Percentiles rank a stretch among this genome's conserved stretches.
Conservation (phyloP, 306 rosid species). For the Corylus americana region DNA sequence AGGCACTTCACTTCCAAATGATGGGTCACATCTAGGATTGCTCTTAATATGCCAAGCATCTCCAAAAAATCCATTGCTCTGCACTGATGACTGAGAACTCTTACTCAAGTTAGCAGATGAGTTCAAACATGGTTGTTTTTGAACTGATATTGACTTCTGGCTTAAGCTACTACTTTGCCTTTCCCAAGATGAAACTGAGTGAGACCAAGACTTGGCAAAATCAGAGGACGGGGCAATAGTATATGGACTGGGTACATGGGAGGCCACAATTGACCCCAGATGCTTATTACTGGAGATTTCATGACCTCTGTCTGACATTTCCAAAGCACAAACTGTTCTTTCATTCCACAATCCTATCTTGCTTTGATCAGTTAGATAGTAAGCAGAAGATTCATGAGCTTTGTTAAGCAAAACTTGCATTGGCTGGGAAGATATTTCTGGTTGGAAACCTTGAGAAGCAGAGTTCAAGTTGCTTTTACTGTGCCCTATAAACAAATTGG, state of each 20-base stretch:
- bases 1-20: constrained; percentile 50
- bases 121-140: constrained; percentile 49
- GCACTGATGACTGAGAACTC: constrained; percentile 55
- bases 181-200: constrained; percentile 73
- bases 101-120: constrained; percentile 46
- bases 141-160: constrained; percentile 61
- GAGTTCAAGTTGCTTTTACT: constrained; percentile 47
- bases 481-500: constrained; percentile 53
- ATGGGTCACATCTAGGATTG: constrained; percentile 51
- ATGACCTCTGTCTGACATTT: constrained; percentile 45
- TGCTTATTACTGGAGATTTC: constrained; percentile 49
- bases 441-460: constrained; percentile 48
- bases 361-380: constrained; percentile 43
- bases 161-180: constrained; percentile 54
- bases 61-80: constrained; percentile 56
- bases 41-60: constrained; percentile 60
- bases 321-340: constrained; percentile 51
- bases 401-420: constrained; percentile 46
- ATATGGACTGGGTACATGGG: constrained; percentile 45
- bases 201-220: constrained; percentile 60
- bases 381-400: constrained; percentile 48
- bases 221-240: constrained; percentile 51
- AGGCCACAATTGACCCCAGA: constrained; percentile 38
- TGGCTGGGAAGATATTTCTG: constrained; percentile 56
- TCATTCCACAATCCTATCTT: constrained; percentile 55